Evolutionary conservation across 495 filamentous ascomycete genomes (phyloP).

Genomic region (Neurospora sp.): DNA sequence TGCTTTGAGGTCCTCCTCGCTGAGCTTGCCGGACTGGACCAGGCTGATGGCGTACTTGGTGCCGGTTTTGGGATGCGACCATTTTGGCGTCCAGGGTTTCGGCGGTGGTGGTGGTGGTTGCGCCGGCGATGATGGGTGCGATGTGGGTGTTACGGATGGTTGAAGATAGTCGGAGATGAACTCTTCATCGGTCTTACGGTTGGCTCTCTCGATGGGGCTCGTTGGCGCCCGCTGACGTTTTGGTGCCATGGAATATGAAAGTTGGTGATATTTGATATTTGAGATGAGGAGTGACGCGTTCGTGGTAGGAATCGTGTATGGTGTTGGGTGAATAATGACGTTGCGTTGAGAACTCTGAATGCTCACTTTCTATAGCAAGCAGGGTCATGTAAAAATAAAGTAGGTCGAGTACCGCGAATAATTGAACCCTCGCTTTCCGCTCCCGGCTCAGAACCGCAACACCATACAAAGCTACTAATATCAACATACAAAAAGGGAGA

Average conservation of each 20-base stretch:
- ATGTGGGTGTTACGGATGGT: slow-evolving; percentile 2
- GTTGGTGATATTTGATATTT: neutral
- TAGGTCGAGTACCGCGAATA: neutral
- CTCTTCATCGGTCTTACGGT: slow-evolving; percentile 31
- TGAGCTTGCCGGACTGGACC: slow-evolving; percentile 36
- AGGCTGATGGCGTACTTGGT: slow-evolving; percentile 35
- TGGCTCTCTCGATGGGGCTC: slow-evolving; percentile 32
- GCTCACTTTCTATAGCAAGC: neutral
- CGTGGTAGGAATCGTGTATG: neutral
- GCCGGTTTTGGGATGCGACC: slow-evolving; percentile 33
- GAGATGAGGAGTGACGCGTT: neutral
- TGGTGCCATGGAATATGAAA: slow-evolving; percentile 4
- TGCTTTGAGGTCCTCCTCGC: slow-evolving; percentile 42
- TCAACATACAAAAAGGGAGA: neutral
- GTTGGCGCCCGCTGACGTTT: slow-evolving; percentile 26
- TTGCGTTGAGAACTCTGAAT: neutral
- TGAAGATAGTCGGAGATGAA: slow-evolving; percentile 37
- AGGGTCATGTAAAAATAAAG: neutral
- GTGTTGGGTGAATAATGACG: neutral
- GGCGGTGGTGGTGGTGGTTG: slow-evolving; percentile 4
- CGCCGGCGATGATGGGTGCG: neutral
- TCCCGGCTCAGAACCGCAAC: neutral
- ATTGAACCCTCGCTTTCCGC: neutral
- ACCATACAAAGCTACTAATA: neutral
- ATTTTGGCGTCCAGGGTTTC: slow-evolving; percentile 29